Evolutionary conservation across 2,329 filamentous ascomycete species (phyloP).

Genomic region (Cladosporium velox): DNA sequence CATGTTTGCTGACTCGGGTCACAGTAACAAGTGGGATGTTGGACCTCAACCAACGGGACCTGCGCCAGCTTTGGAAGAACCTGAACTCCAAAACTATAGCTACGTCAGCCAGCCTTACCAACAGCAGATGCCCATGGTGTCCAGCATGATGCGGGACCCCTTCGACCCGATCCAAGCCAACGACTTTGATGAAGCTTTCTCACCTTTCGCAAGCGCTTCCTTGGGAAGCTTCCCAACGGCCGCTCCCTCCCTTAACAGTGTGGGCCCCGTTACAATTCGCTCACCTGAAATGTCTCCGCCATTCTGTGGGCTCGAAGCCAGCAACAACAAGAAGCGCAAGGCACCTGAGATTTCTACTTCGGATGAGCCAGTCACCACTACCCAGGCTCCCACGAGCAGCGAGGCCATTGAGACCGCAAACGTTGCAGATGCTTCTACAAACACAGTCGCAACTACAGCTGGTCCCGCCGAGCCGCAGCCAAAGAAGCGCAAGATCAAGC

Average conservation of each 20-base stretch:
- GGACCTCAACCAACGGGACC: not conserved
- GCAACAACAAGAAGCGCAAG: slow-evolving; percentile 31
- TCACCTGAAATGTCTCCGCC: not conserved
- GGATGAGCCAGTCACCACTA: not conserved
- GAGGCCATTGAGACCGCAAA: not conserved
- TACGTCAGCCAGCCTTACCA: not conserved
- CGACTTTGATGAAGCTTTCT: not conserved
- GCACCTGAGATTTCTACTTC: slow-evolving; percentile 27
- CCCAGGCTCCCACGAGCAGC: slow-evolving; percentile 23
- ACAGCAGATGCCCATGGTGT: not conserved
- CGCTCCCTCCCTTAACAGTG: not conserved
- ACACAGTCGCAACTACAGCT: not conserved
- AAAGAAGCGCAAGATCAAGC: slow-evolving; percentile 15
- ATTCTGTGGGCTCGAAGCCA: not conserved
- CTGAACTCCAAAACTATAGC: not conserved
- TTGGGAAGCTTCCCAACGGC: not conserved
- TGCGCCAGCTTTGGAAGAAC: not conserved
- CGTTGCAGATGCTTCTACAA: not conserved
- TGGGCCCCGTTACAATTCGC: not conserved
- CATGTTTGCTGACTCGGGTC: slow-evolving; percentile 19
- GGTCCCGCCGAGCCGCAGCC: not conserved
- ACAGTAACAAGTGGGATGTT: slow-evolving; percentile 18
- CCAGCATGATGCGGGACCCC: not conserved
- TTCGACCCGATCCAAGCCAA: not conserved
- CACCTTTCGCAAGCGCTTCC: not conserved